Conservation (phyloP, 2,329 filamentous ascomycete genomes). For the Plectosphaerella sp. region DNA sequence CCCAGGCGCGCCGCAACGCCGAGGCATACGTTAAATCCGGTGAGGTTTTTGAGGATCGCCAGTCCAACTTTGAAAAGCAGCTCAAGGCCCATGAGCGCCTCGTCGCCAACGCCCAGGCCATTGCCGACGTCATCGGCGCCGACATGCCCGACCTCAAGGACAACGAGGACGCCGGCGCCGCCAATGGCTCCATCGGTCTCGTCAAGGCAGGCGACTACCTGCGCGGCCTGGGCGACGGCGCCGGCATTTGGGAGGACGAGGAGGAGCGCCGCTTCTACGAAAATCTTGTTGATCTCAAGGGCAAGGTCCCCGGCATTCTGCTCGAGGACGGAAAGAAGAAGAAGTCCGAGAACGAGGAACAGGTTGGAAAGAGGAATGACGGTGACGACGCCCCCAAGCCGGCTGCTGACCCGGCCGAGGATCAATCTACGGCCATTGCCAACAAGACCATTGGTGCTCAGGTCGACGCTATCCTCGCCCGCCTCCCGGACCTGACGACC, state of each 20-base stretch:
- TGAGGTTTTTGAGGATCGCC: constrained; percentile 95
- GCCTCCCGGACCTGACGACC: constrained; percentile 84
- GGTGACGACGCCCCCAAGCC: neutral
- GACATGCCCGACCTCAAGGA: constrained; percentile 95
- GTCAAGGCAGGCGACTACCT: constrained; percentile 94
- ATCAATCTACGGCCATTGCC: constrained; percentile 87
- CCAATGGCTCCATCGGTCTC: constrained; percentile 79
- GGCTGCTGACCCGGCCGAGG: constrained; percentile 50
- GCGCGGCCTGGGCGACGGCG: constrained; percentile 80
- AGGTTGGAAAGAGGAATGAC: constrained; percentile 65
- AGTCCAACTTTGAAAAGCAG: constrained; percentile 92
- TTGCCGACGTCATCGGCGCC: constrained; percentile 80
- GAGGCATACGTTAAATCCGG: constrained; percentile 98
- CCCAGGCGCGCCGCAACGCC: constrained; percentile 88
- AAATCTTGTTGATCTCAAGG: constrained; percentile 90
- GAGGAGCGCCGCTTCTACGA: constrained; percentile 98
- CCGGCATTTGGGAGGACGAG: constrained; percentile 98
- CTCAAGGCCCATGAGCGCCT: constrained; percentile 89
- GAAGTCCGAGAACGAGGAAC: constrained; percentile 76
- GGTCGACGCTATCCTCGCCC: constrained; percentile 82
- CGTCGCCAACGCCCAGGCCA: constrained; percentile 80
- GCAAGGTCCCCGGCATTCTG: constrained; percentile 89
- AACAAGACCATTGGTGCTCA: constrained; percentile 98
- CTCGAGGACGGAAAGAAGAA: constrained; percentile 96
- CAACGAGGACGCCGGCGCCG: constrained; percentile 63